Evolutionary conservation across 2,329 filamentous ascomycete genomes (phyloP), one percentile per base, ranked within the genome.

Genomic region (Aspergillus sp.): DNA sequence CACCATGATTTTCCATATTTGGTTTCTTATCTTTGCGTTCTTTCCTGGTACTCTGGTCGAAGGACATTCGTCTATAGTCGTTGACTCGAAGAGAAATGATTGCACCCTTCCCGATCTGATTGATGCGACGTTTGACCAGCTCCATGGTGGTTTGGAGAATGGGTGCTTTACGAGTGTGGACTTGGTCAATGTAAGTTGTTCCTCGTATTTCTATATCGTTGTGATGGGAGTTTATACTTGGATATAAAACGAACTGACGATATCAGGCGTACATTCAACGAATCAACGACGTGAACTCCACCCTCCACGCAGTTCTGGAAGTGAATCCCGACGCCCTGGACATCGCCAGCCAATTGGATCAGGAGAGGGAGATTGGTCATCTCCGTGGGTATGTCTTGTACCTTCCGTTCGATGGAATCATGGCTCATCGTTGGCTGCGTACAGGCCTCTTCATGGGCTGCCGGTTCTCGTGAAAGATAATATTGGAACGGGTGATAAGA

Each of bases 391-490:
- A 64, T 45, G 60, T 62, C 14, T 10, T 7, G 20, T 31, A 18
- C 29, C 16, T 54, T 29, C 2, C 10, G 5, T 6, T 7, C 10
- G n/a, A 16, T 31, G 22, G 10, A 18, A 47, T 14, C 6, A 9
- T 16, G 4, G 26, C 32, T 56, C 3, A 52, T 31, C 26, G 10
- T 6, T 39, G n/a, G 16, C 22, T 16, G 11, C 12, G n/a, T 9
- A 2, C 46, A 52, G 39, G 14, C 7, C 85, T 2, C 76, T 89
- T 0, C 86, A 90, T 68, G 87, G 87, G 6, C 80, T 90, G 4
- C 87, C 87, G 0, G 82, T 90, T 24, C 73, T 89, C 5, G 78
- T 90, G 74, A 90, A 90, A 71, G 84, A 88, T 73, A 88, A 87
- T 68, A 88, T 90, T 52, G 86, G 83, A 14, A 89, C 87, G 0